Evolutionary conservation across 169 alveolate genomes (phyloP), one percentile per base, ranked within the genome.

Genomic region (Cryptosporidium andersoni): DNA sequence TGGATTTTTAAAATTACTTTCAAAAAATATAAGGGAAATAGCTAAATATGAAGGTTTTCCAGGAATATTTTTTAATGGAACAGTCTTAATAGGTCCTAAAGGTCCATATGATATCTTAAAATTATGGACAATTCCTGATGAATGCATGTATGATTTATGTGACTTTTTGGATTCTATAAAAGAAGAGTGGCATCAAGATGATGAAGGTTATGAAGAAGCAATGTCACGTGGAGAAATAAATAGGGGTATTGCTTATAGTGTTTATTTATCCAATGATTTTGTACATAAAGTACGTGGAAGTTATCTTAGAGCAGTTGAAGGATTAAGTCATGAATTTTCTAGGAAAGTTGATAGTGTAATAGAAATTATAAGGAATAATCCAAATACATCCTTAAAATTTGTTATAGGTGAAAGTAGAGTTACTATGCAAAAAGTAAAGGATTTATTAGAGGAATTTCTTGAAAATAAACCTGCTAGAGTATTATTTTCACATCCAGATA

Each of bases 401-500:
- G 49, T 74, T 56, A 74, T 74, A 2, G 85, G 85, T 45, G 85
- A 74, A 48, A 16, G 74, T 4, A 74, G 85, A 60, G 60, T 14
- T 37, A 53, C n/a, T 12, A 48, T 74, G 48, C 88, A 80, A 56
- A 89, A 90, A 43, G 66, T 82, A n/a, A 80, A 89, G 34, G 68
- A 51, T 51, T 45, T 48, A 45, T 65, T 89, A 4, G 91, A 91
- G 25, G 64, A 80, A 6, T 39, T 88, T 34, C 80, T 89, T 49
- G 88, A 89, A 40, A 65, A 88, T 14, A 63, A 82, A 43, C 80
- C 91, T 39, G 80, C 90, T 1, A 80, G 89, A 51, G 89, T 68
- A 16, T 64, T 89, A 37, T 74, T 81, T 42, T 91, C 91, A 1
- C 92, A 91, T 47, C 91, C 94, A 2, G 88, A 89, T 36, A 80